Conservation (phyloP, 495 filamentous ascomycete genomes). For the Talaromyces wortmannii region DNA sequence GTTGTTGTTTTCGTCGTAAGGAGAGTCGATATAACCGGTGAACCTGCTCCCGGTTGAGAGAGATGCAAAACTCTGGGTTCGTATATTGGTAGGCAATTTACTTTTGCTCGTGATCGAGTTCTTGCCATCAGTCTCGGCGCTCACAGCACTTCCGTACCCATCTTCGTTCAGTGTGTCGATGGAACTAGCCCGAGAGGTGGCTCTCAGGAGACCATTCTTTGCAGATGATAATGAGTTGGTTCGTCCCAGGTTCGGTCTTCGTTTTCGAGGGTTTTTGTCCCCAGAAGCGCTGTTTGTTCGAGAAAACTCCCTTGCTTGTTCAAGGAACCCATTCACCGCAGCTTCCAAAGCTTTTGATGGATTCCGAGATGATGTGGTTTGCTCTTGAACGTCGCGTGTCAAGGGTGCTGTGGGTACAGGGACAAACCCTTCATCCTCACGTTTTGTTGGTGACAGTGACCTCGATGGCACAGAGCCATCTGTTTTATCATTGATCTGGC, state of each 20-base stretch:
- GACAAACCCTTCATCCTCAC: conserved; percentile 1
- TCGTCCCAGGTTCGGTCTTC: conserved; percentile 42
- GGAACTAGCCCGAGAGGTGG: conserved; percentile 41
- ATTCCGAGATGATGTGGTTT: conserved; percentile 8
- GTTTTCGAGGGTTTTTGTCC: conserved; percentile 9
- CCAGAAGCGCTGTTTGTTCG: conserved; percentile 14
- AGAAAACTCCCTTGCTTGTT: conserved; percentile 34
- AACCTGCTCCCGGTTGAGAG: conserved; percentile 25
- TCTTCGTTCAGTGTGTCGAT: conserved; percentile 51
- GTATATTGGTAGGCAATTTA: conserved; percentile 5
- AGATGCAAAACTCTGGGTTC: conserved; percentile 23
- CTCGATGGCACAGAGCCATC: conserved; percentile 9
- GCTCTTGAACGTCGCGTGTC: conserved; percentile 11
- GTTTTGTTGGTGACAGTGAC: conserved; percentile 15
- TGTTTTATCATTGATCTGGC: background rate
- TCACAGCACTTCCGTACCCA: conserved; percentile 39
- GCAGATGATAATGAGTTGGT: conserved; percentile 34
- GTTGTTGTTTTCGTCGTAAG: conserved; percentile 12
- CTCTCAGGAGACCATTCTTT: conserved; percentile 2
- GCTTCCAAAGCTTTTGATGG: conserved; percentile 26
- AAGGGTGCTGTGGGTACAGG: background rate
- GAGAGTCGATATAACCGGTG: conserved; percentile 20
- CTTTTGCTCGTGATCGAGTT: conserved; percentile 17
- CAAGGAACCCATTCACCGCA: conserved; percentile 30
- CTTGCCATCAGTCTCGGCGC: conserved; percentile 20